Conservation (phyloP, 148 eudicot genomes). For the Chenopodium quinoa region DNA sequence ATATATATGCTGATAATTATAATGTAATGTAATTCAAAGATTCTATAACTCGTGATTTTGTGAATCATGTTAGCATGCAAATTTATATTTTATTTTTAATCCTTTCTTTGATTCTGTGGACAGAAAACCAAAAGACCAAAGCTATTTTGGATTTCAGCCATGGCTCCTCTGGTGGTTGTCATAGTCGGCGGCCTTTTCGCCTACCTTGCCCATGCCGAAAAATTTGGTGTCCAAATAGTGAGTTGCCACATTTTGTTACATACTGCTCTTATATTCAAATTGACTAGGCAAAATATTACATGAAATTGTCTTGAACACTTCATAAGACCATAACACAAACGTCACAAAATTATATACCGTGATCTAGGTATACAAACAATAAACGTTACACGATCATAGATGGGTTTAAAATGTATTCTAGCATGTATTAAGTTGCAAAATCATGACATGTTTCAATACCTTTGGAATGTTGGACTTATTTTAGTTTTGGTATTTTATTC, state of each 20-base stretch:
- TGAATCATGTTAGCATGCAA: not conserved
- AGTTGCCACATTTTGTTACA: slow-evolving; percentile 26
- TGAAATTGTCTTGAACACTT: not conserved
- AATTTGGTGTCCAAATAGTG: slow-evolving; percentile 70
- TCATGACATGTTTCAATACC: too few relatives aligned
- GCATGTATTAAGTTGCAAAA: too few relatives aligned
- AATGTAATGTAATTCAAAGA: not conserved
- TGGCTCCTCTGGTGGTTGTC: slow-evolving; percentile 68
- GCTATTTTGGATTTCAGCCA: slow-evolving; percentile 76
- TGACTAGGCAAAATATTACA: not conserved
- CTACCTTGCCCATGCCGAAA: slow-evolving; percentile 65
- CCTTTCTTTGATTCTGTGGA: not conserved
- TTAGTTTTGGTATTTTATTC: too few relatives aligned
- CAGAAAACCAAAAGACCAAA: slow-evolving; percentile 75
- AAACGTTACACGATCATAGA: too few relatives aligned
- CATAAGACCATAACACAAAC: not conserved
- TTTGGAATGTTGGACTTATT: too few relatives aligned
- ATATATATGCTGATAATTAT: not conserved
- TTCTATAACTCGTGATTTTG: not conserved
- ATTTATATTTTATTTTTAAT: too few relatives aligned
- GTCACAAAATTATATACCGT: not conserved
- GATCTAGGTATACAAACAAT: not conserved
- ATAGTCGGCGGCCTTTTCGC: slow-evolving; percentile 63
- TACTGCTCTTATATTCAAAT: not conserved
- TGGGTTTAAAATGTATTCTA: not conserved